Evolutionary conservation across 139 green algal species (phyloP), one percentile per base, ranked within the genome.

Genomic region (Coelastrella sp.): DNA sequence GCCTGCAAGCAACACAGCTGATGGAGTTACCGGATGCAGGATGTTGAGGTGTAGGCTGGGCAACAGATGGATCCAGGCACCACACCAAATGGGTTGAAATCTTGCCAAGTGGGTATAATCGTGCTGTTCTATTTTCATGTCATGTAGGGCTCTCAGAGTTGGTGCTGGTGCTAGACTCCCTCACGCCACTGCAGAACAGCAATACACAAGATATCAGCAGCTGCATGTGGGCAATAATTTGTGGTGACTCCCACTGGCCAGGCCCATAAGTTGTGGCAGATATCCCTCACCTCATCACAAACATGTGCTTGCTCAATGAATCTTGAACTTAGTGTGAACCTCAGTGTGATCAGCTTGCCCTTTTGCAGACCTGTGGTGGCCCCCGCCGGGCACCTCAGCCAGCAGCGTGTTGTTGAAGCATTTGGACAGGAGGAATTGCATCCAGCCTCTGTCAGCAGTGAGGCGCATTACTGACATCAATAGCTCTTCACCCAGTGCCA

Each of bases 371-470:
- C 74, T 57, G 24, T 81, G 74, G 9, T 58, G 24, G 8, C 25
- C 27, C 7, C 74, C 27, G 20, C 58, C 20, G 24, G 74, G 24
- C 24, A 60, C 58, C 25, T 81, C 74, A 81, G 74, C 74, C 27
- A 78, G 14, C 12, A 56, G 24, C n/a, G 68, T 66, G 63, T 89
- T 89, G 17, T 22, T 82, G 68, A n/a, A 73, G 68, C 84, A 72
- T 58, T 89, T 89, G 35, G 82, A 82, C 35, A 89, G 84, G 35
- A 82, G 66, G 57, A 89, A 12, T n/a, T 82, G 70, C 84, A 85
- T 61, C 68, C 68, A 75, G 68, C 68, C 68, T 22, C 68, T 14
- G 24, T 75, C 68, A 75, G 68, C 68, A 9, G 68, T 75, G 68
- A 75, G 15, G 9, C 68, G 14, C 15, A 75, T 25, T 7, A 75